Conservation (phyloP, 805 yeast genomes). For the Starmerella etchellsii region DNA sequence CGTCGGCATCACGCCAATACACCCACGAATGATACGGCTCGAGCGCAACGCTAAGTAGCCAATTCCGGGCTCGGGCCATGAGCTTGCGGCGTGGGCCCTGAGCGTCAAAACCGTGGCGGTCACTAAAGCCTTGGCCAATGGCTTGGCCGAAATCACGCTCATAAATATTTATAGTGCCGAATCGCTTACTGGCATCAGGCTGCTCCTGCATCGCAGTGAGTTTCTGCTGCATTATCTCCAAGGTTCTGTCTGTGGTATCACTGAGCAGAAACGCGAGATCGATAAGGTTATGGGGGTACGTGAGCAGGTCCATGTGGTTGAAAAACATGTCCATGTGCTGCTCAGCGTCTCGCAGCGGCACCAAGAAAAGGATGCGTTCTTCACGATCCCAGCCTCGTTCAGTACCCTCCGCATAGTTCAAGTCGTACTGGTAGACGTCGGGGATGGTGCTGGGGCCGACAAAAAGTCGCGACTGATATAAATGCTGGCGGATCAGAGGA, state of each 20-base stretch:
- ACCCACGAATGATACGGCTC: constrained; percentile 95
- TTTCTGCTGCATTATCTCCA: constrained; percentile 45
- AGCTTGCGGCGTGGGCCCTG: constrained; percentile 93
- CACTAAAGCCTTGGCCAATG: constrained; percentile 88
- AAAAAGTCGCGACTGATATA: constrained; percentile 8
- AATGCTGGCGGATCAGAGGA: constrained; percentile 11
- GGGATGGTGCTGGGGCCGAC: constrained; percentile 11
- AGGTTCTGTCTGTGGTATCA: constrained; percentile 80
- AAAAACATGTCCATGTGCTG: constrained; percentile 83
- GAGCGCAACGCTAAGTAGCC: constrained; percentile 79
- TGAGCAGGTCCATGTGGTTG: constrained; percentile 60
- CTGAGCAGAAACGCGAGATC: constrained; percentile 79
- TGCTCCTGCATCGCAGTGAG: constrained; percentile 53
- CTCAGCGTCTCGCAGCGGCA: constrained; percentile 86
- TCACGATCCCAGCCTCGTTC: constrained; percentile 65
- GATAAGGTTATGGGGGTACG: constrained; percentile 77
- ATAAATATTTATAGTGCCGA: constrained; percentile 59
- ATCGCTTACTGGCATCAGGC: constrained; percentile 53
- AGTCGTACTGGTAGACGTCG: constrained; percentile 57
- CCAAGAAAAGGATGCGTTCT: constrained; percentile 72
- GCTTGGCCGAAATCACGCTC: constrained; percentile 90
- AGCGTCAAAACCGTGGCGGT: constrained; percentile 92
- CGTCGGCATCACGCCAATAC: constrained; percentile 97
- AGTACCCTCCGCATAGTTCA: constrained; percentile 50
- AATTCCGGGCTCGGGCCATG: constrained; percentile 94